Evolutionary conservation across 768 basidiomycete species (phyloP), one percentile per base, ranked within the genome.

Genomic region (Podaxis rugospora): DNA sequence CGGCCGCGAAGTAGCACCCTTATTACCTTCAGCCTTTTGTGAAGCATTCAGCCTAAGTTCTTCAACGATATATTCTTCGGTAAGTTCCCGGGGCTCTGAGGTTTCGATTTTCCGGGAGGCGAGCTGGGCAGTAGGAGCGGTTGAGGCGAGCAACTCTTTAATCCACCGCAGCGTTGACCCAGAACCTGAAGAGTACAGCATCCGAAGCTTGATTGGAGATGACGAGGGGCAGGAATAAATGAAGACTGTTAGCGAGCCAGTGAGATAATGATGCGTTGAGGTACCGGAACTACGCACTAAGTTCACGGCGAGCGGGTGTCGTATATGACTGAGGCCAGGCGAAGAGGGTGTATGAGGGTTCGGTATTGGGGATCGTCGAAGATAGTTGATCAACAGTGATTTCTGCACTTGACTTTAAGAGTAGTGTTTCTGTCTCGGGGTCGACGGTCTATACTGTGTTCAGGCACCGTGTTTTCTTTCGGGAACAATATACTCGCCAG

Each of bases 141-240:
- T 74, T 13, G 73, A 79, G 54, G 74, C 73, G 63, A 84, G 77
- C 1, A 88, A 68, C 4, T 72, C 74, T 63, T 86, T 86, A 35
- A 83, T 85, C 6, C 81, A 74, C 54, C 79, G 77, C 66, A 83
- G 88, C 5, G 88, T 79, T 18, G 81, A 71, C 9, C 78, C 66
- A 10, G 83, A 83, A 7, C 85, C 87, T 1, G 89, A 87, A 0
- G 93, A 92, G 74, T 95, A 96, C 37, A 97, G 70, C 92, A 98
- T 95, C 47, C 94, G 83, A 63, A 87, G 79, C 68, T 92, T 93
- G 74, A 97, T 81, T 1, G 91, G 90, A 5, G 90, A 92, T 13
- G 73, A 68, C 2, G 87, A 81, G 0, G 95, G 95, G 71, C 95
- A 98, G 18, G 90, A 90, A 73, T 98, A 98, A 59, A 97, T 90